phyloP scores from a whole-genome alignment of 495 filamentous ascomycete genomes.

The Daldinia decipiens region DNA sequence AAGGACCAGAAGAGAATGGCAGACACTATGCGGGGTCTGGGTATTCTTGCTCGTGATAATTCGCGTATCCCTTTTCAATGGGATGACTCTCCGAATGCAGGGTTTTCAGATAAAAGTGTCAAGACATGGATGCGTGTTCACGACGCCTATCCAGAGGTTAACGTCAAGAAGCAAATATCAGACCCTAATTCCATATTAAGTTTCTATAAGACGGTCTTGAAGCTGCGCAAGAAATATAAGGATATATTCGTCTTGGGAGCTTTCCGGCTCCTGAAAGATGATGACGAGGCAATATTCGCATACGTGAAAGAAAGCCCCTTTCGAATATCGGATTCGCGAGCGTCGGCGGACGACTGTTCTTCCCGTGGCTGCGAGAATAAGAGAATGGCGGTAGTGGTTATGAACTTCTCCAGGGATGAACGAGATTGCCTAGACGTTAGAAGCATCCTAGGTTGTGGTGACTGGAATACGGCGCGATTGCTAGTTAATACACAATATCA shows the following conservation, averaged over 20 bases:
- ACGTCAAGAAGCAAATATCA: slow-evolving; percentile 58
- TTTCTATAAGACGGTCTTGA: slow-evolving; percentile 60
- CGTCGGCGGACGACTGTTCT: slow-evolving; percentile 7
- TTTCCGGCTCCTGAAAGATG: slow-evolving; percentile 54
- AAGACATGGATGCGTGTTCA: slow-evolving; percentile 70
- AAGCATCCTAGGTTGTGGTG: slow-evolving; percentile 20
- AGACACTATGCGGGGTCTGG: slow-evolving; percentile 64
- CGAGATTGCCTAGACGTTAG: slow-evolving; percentile 41
- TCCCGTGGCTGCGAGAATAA: slow-evolving; percentile 2
- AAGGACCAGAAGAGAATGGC: slow-evolving; percentile 58
- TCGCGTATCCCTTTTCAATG: slow-evolving; percentile 71
- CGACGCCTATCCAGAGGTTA: slow-evolving; percentile 62
- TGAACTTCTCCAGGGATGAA: slow-evolving; percentile 46
- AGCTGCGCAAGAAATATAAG: slow-evolving; percentile 53
- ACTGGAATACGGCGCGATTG: slow-evolving; percentile 6
- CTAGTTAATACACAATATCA: slow-evolving; percentile 20
- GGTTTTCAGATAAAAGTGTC: slow-evolving; percentile 56
- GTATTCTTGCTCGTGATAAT: slow-evolving; percentile 67
- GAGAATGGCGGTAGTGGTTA: slow-evolving; percentile 39
- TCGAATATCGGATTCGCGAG: slow-evolving; percentile 9
- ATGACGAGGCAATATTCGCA: slow-evolving; percentile 56
- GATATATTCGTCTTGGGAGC: slow-evolving; percentile 59
- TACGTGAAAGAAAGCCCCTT: slow-evolving; percentile 51
- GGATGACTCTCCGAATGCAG: slow-evolving; percentile 59
- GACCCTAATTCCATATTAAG: slow-evolving; percentile 53